Evolutionary conservation across 1,284 basidiomycete species (phyloP).

Genomic region (Trichosporon inkin): DNA sequence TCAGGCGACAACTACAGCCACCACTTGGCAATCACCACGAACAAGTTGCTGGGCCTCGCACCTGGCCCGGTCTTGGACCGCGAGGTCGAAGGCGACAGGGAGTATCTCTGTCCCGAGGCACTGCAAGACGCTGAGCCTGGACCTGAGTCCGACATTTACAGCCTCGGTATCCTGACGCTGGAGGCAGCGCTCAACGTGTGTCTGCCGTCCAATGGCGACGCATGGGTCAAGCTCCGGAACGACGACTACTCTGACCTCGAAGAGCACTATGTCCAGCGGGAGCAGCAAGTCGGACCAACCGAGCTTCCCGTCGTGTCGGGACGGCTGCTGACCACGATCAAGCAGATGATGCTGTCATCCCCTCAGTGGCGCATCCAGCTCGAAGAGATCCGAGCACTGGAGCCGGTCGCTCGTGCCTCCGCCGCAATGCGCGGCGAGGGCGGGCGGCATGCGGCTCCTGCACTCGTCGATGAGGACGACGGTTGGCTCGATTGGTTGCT

Average conservation of each 20-base stretch:
- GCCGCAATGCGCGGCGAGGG: conserved; percentile 19
- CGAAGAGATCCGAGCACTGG: conserved; percentile 58
- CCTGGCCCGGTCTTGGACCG: conserved; percentile 38
- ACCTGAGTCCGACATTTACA: conserved; percentile 89
- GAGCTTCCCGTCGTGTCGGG: conserved; percentile 54
- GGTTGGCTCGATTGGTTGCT: conserved; percentile 21
- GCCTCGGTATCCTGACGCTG: conserved; percentile 87
- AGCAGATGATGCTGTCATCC: conserved; percentile 71
- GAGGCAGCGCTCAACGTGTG: conserved; percentile 92
- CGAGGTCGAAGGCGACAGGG: conserved; percentile 83
- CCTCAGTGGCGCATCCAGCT: conserved; percentile 60
- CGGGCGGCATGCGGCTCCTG: conserved; percentile 20
- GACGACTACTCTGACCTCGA: conserved; percentile 89
- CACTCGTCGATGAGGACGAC: conserved; percentile 23
- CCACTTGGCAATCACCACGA: neutral
- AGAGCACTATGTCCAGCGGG: conserved; percentile 42
- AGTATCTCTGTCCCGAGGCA: conserved; percentile 94
- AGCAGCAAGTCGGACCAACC: conserved; percentile 12
- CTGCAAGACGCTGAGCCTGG: conserved; percentile 77
- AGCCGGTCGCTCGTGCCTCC: conserved; percentile 61
- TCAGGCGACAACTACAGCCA: neutral
- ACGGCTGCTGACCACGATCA: conserved; percentile 64
- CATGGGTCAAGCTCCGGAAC: conserved; percentile 86
- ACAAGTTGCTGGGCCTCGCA: neutral
- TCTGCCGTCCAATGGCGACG: conserved; percentile 78